Conservation (phyloP, 163 green algal genomes). For the Chlamydomonas reinhardtii region DNA sequence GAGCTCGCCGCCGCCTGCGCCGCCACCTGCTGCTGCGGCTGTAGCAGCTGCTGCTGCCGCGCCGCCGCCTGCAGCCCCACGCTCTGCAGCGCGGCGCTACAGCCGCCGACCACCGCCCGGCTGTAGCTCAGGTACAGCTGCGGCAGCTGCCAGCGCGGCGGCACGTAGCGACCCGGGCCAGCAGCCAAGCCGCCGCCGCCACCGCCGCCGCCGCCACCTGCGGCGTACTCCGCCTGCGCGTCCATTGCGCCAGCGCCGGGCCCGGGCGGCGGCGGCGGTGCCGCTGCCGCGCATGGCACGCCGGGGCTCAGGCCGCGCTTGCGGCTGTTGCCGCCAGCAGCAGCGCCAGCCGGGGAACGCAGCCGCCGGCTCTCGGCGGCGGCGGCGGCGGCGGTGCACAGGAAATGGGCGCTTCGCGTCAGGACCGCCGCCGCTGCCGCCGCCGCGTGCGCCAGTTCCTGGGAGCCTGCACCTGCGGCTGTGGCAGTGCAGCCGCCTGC, state of each 20-base stretch:
- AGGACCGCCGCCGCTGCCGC: background rate
- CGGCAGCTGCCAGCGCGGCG: background rate
- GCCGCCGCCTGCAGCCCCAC: background rate
- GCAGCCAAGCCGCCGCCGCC: background rate
- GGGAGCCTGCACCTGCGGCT: background rate
- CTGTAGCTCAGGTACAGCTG: slow-evolving; percentile 2
- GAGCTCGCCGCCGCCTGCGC: background rate
- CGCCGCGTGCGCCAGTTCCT: background rate
- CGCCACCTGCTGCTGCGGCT: background rate
- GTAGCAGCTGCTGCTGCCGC: background rate
- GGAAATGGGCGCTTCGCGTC: background rate
- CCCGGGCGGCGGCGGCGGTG: too few relatives aligned
- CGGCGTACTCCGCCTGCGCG: too few relatives aligned
- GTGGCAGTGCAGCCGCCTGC: background rate
- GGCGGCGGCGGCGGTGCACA: background rate
- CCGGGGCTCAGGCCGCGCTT: too few relatives aligned
- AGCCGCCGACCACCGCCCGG: slow-evolving; percentile 1
- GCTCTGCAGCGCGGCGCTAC: slow-evolving; percentile 1
- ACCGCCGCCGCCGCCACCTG: background rate
- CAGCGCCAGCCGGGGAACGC: too few relatives aligned
- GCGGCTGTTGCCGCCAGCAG: too few relatives aligned
- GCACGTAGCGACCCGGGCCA: background rate
- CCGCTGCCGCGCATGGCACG: too few relatives aligned
- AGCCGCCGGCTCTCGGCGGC: too few relatives aligned
- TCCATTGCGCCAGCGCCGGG: too few relatives aligned